These are phyloP conservation scores for Apiospora saccharicola DNA, from an alignment of 2,329 filamentous ascomycete species.

Conservation along the genomic window DNA sequence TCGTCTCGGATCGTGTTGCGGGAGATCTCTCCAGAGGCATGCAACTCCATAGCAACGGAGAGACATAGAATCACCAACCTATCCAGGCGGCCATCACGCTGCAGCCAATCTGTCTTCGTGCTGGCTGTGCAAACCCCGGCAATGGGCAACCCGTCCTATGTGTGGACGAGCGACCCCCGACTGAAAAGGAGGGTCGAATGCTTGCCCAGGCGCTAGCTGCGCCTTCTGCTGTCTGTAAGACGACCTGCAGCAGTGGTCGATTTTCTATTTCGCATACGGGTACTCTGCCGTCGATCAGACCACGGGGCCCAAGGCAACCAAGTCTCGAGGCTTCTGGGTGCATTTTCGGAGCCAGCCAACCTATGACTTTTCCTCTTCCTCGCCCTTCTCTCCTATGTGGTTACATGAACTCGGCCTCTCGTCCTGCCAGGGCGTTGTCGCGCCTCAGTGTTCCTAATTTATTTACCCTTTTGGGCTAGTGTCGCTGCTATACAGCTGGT, in stretches of 20 bases:
- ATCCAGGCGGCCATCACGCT: neutral
- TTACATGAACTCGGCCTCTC: constrained; percentile 6
- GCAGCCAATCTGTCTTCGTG: constrained; percentile 15
- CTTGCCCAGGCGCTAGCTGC: constrained; percentile 21
- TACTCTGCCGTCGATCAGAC: constrained; percentile 19
- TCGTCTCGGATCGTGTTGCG: constrained; percentile 2
- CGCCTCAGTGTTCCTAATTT: neutral
- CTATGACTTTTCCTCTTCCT: neutral
- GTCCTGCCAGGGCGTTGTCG: constrained; percentile 7
- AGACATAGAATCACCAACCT: constrained; percentile 12
- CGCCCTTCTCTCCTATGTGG: neutral
- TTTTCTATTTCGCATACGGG: constrained; percentile 20
- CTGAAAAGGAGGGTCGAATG: constrained; percentile 9
- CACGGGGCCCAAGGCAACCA: constrained; percentile 11
- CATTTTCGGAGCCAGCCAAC: neutral
- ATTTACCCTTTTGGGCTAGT: constrained; percentile 1
- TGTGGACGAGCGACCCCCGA: constrained; percentile 1
- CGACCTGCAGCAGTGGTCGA: constrained; percentile 13
- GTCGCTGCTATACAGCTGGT: neutral
- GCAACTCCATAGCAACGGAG: constrained; percentile 6
- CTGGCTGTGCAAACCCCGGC: constrained; percentile 17
- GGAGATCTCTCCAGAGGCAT: constrained; percentile 12
- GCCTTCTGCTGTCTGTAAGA: constrained; percentile 23
- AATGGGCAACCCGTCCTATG: constrained; percentile 2
- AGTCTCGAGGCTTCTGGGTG: neutral